These are phyloP conservation scores for Suillus occidentalis DNA, from an alignment of 768 basidiomycete genomes.

Conservation along the genomic window DNA sequence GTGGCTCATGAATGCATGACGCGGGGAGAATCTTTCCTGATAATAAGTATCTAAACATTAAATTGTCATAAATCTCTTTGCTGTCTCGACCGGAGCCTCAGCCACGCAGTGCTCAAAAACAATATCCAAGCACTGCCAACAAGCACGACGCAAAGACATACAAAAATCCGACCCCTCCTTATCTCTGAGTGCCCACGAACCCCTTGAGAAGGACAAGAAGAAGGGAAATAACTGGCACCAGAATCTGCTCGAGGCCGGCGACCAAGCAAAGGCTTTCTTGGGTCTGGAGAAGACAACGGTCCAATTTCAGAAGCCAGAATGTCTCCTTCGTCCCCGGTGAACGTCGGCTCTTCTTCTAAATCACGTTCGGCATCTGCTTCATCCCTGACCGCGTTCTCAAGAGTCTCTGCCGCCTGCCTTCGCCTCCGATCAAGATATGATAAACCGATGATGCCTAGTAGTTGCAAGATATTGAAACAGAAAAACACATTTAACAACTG, in stretches of 20 bases:
- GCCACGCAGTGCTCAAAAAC: conserved; percentile 63
- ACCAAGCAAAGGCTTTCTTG: conserved; percentile 16
- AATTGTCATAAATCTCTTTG: conserved; percentile 21
- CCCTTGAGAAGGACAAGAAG: conserved; percentile 16
- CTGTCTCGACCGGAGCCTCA: conserved; percentile 49
- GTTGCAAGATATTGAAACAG: conserved; percentile 55
- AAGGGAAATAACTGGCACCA: conserved; percentile 2
- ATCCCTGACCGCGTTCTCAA: neutral
- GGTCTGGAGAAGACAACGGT: conserved; percentile 7
- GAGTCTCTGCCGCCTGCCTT: conserved; percentile 22
- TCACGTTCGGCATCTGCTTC: neutral
- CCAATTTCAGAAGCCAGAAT: conserved; percentile 11
- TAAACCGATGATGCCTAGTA: conserved; percentile 50
- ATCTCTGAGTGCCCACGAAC: conserved; percentile 34
- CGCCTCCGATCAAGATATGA: conserved; percentile 47
- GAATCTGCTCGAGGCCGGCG: conserved; percentile 1
- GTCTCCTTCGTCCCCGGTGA: conserved; percentile 2
- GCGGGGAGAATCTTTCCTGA: neutral
- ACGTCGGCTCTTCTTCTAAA: conserved; percentile 3
- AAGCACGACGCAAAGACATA: conserved; percentile 39
- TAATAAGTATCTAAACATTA: conserved; percentile 4
- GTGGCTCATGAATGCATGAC: no score
- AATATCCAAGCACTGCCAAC: conserved; percentile 60
- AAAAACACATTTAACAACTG: conserved; percentile 58
- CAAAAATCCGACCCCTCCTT: conserved; percentile 52